Evolutionary conservation across 352 stramenopile genomes (phyloP), one percentile per base, ranked within the genome.

Genomic region (Phytophthora litchii): DNA sequence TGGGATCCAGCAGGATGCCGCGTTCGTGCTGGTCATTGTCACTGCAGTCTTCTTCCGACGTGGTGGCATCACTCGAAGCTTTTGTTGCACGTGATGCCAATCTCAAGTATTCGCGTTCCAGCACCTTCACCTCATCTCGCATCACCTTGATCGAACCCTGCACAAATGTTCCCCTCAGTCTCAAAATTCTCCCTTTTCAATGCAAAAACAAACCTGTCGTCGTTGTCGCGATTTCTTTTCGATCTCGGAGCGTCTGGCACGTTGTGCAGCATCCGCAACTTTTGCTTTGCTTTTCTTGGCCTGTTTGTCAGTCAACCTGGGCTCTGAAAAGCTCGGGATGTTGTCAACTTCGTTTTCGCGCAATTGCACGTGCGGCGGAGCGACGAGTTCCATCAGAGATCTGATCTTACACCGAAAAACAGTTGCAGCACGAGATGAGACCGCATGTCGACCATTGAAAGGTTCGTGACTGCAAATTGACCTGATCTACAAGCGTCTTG

Each of bases 151-250:
- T 54, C 10, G 69, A 69, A 10, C 80, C 66, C 70, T 88, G 43
- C 25, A 52, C 13, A 38, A 25, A n/a, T 42, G n/a, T 14, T 29
- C 27, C 34, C 4, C 34, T 17, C 34, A 38, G 12, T 38, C 11
- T 5, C n/a, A 17, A 3, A n/a, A 38, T 38, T 38, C 29, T 7
- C 34, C 10, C 16, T n/a, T n/a, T n/a, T 5, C 34, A 38, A 17
- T 6, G 13, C 5, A n/a, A 17, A 38, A 1, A 54, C 48, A 35
- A 23, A 68, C 60, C 60, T 81, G 59, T 20, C 73, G 76, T 17
- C 80, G 70, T 54, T 86, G 67, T 6, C 80, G 72, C 16, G 80
- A 89, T 36, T 76, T 72, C 48, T 74, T 73, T 59, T 89, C 80
- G 46, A 89, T 87, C 71, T 87, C 80, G 17, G 75, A 83, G 16